phyloP scores from a whole-genome alignment of 2,329 filamentous ascomycete genomes.

The Aspergillus pseudonomiae region DNA sequence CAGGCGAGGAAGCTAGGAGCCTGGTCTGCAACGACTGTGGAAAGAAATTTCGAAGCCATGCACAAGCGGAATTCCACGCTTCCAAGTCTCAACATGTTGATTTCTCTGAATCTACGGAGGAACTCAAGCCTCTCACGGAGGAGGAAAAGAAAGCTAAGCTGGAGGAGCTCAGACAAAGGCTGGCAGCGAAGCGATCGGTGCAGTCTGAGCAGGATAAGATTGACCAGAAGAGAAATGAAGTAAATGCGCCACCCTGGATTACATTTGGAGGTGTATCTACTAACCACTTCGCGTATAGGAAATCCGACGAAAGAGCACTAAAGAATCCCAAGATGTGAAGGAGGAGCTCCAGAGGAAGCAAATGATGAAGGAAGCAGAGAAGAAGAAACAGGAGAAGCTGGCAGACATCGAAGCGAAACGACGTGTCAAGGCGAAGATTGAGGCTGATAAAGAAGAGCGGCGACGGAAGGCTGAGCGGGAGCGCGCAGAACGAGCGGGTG shows the following conservation, averaged over 20 bases:
- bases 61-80: conserved; percentile 86
- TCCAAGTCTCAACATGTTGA: conserved; percentile 88
- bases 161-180: conserved; percentile 70
- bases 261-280: background rate
- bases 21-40: conserved; percentile 93
- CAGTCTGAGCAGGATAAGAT: conserved; percentile 75
- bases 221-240: conserved; percentile 83
- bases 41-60: conserved; percentile 82
- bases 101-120: conserved; percentile 91
- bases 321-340: conserved; percentile 84
- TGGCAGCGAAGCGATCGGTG: conserved; percentile 71
- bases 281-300: conserved; percentile 43
- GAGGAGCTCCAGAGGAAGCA: conserved; percentile 87
- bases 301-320: conserved; percentile 83
- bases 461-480: conserved; percentile 81
- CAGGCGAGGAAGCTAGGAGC: conserved; percentile 73
- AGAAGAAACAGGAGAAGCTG: conserved; percentile 84
- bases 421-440: conserved; percentile 89
- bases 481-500: conserved; percentile 84
- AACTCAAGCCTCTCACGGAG: conserved; percentile 85
- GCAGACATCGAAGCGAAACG: conserved; percentile 85
- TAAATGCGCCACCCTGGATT: conserved; percentile 35
- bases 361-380: conserved; percentile 85
- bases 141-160: conserved; percentile 86
- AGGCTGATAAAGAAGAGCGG: conserved; percentile 89